phyloP scores from a whole-genome alignment of 768 basidiomycete species.

The Kwoniella heveanensis region DNA sequence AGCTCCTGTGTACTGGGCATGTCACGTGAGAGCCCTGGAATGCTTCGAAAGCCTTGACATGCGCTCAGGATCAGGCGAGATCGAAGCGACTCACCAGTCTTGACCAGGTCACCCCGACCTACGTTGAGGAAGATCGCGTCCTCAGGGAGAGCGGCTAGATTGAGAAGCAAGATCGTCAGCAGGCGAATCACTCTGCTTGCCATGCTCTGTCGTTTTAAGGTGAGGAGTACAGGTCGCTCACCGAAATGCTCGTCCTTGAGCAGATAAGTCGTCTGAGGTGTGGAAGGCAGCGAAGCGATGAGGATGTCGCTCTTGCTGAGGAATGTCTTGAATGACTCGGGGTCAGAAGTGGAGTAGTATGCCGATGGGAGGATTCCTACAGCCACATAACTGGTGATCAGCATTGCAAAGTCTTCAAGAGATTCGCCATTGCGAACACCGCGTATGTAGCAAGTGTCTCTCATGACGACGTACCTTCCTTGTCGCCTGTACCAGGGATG shows the following conservation, averaged over 20 bases:
- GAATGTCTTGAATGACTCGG: conserved; percentile 49
- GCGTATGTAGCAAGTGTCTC: too few species aligned
- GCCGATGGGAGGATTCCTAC: conserved; percentile 48
- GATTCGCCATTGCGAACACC: too few species aligned
- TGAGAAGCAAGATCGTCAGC: neutral
- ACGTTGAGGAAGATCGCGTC: conserved; percentile 56
- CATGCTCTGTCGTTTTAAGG: too few species aligned
- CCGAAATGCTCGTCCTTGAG: conserved; percentile 44
- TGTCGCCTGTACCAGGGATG: conserved; percentile 54
- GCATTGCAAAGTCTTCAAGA: too few species aligned
- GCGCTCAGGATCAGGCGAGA: neutral
- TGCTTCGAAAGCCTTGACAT: too few species aligned
- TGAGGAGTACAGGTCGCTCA: conserved; percentile 28
- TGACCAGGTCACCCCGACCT: conserved; percentile 55
- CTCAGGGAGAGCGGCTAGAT: conserved; percentile 40
- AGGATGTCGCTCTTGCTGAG: conserved; percentile 49
- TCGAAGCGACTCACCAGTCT: conserved; percentile 41
- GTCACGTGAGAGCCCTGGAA: too few species aligned
- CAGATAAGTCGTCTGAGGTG: conserved; percentile 40
- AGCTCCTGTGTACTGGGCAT: too few species aligned
- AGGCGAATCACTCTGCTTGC: neutral
- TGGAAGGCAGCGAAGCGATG: conserved; percentile 53
- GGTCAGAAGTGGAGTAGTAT: conserved; percentile 49
- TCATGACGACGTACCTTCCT: conserved; percentile 51
- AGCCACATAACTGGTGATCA: too few species aligned